A percentile compares a stretch with the other conserved stretches of the same genome.
These are phyloP conservation scores for Boletus insuetus DNA, from an alignment of 768 basidiomycete genomes.

Conservation along the genomic window DNA sequence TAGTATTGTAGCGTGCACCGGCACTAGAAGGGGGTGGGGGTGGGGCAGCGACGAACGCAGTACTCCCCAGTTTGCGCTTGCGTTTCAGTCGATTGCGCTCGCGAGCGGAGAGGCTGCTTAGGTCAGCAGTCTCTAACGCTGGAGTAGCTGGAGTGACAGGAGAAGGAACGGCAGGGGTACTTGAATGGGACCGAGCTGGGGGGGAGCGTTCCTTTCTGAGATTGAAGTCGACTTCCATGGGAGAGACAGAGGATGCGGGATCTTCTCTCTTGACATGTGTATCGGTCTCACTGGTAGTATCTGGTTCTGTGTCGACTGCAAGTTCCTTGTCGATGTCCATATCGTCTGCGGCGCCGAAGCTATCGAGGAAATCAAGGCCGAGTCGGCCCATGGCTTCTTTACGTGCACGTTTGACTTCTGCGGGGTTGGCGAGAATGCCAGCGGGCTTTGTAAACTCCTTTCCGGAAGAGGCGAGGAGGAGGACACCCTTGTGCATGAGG, in stretches of 20 bases:
- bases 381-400: slow-evolving; percentile 87
- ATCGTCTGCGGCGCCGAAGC: slow-evolving; percentile 65
- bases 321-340: slow-evolving; percentile 87
- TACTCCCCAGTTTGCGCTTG: slow-evolving; percentile 85
- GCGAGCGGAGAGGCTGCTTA: slow-evolving; percentile 73
- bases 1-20: slow-evolving; percentile 59
- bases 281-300: slow-evolving; percentile 44
- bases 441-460: slow-evolving; percentile 83
- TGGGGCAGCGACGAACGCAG: slow-evolving; percentile 76
- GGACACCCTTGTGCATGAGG: slow-evolving; percentile 69
- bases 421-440: slow-evolving; percentile 66
- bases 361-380: slow-evolving; percentile 83
- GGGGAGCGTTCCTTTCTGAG: slow-evolving; percentile 40
- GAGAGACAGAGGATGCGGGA: slow-evolving; percentile 33
- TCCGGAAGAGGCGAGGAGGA: slow-evolving; percentile 88
- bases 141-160: slow-evolving; percentile 43
- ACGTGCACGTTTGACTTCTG: slow-evolving; percentile 83
- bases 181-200: slow-evolving; percentile 42
- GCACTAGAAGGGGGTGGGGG: slow-evolving; percentile 54
- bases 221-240: slow-evolving; percentile 45
- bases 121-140: slow-evolving; percentile 40
- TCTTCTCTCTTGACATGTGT: slow-evolving; percentile 39
- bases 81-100: slow-evolving; percentile 93
- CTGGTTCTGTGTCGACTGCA: slow-evolving; percentile 52
- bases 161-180: slow-evolving; percentile 46